Conservation (phyloP, 208 protist genomes). For the Leishmania tarentolae region DNA sequence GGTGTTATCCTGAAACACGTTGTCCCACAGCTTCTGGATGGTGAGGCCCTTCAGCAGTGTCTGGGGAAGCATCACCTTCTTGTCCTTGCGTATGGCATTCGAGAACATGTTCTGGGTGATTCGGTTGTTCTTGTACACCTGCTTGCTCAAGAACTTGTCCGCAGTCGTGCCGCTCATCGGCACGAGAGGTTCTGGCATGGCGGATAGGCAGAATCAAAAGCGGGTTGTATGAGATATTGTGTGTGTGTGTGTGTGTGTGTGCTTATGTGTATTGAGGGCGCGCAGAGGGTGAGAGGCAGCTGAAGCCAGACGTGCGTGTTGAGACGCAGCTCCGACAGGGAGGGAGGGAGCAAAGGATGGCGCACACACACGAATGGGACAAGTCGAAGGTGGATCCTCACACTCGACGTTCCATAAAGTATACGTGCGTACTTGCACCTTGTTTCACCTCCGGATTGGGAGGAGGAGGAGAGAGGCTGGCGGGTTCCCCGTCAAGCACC, state of each 20-base stretch:
- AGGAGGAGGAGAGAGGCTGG: not conserved
- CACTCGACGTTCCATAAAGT: not conserved
- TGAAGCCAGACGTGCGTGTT: not conserved
- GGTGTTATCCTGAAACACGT: slow-evolving; percentile 65
- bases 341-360: not conserved
- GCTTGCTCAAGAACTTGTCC: slow-evolving; percentile 59
- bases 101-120: slow-evolving; percentile 82
- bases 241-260: not conserved
- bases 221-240: not conserved
- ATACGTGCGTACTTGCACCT: not conserved
- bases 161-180: slow-evolving; percentile 49
- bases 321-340: not conserved
- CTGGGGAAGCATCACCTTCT: slow-evolving; percentile 68
- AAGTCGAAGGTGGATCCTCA: not conserved
- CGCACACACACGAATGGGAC: not conserved
- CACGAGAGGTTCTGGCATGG: slow-evolving; percentile 46
- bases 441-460: not conserved
- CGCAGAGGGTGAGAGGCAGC: not conserved
- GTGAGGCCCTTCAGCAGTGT: slow-evolving; percentile 70
- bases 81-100: slow-evolving; percentile 48
- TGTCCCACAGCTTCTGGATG: slow-evolving; percentile 72
- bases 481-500: not conserved
- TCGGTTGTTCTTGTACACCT: slow-evolving; percentile 53
- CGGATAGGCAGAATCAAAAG: not conserved
- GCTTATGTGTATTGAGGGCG: not conserved